These are phyloP conservation scores for Ilex aquifolium DNA, from an alignment of 257 asterid species.

Conservation along the genomic window DNA sequence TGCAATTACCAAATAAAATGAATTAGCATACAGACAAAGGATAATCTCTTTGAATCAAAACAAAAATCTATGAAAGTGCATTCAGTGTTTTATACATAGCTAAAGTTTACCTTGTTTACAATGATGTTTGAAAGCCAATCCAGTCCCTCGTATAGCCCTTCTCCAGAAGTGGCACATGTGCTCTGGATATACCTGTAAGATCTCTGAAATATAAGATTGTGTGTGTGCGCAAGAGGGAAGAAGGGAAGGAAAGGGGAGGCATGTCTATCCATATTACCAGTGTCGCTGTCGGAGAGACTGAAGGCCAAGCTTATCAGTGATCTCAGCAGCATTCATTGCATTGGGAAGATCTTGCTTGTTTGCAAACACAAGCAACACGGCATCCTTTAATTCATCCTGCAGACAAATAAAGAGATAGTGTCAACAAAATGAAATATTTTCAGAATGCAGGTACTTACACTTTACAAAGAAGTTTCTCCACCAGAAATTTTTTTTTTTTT, in stretches of 20 bases:
- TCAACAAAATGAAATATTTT: neutral
- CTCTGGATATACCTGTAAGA: conserved; percentile 20
- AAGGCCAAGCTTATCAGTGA: conserved; percentile 63
- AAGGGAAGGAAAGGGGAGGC: neutral
- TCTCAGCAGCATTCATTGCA: conserved; percentile 65
- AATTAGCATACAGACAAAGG: no score
- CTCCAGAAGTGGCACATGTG: conserved; percentile 23
- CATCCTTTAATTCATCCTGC: conserved; percentile 58
- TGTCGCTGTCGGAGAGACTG: conserved; percentile 62
- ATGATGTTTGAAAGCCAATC: conserved; percentile 25
- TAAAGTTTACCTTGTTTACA: conserved; percentile 12
- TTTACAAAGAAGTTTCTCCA: no score
- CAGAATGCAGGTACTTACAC: neutral
- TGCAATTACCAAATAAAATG: no score
- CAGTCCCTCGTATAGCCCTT: conserved; percentile 25
- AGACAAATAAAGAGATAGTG: neutral
- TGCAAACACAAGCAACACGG: conserved; percentile 54
- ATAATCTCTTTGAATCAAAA: no score
- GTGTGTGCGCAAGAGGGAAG: neutral
- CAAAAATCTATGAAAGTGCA: no score
- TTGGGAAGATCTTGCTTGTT: conserved; percentile 71
- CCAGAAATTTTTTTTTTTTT: no score
- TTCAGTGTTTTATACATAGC: neutral
- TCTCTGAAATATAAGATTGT: neutral
- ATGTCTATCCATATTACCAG: neutral